Evolutionary conservation across 495 filamentous ascomycete genomes (phyloP).

Genomic region (Trichoderma orchidacearum): DNA sequence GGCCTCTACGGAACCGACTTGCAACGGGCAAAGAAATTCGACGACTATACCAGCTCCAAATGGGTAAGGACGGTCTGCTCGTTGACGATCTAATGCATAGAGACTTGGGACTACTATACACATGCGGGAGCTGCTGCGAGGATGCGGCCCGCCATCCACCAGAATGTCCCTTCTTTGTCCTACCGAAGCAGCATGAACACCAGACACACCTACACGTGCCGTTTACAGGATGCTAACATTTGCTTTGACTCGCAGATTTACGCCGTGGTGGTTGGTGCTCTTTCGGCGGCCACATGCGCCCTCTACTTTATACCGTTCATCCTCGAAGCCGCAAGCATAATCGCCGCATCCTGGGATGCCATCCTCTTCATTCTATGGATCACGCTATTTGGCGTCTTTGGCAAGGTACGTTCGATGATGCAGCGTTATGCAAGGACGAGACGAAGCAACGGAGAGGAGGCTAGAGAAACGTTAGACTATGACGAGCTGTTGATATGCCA

Average conservation of each 20-base stretch:
- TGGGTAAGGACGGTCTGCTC: slow-evolving; percentile 41
- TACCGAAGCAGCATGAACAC: no score
- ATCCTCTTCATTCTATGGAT: slow-evolving; percentile 66
- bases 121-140: no score
- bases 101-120: no score
- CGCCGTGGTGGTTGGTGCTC: slow-evolving; percentile 48
- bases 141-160: no score
- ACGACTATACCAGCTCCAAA: slow-evolving; percentile 41
- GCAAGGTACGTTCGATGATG: slow-evolving; percentile 18
- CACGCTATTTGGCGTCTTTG: slow-evolving; percentile 71
- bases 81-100: no score
- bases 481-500: no score
- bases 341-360: slow-evolving; percentile 53
- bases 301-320: slow-evolving; percentile 50
- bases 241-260: slow-evolving; percentile 43
- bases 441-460: not conserved
- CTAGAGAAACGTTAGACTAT: no score
- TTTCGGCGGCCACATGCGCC: slow-evolving; percentile 47
- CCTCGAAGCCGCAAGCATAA: slow-evolving; percentile 21
- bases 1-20: slow-evolving; percentile 70
- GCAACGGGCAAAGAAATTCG: slow-evolving; percentile 36
- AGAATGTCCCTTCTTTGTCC: no score
- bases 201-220: no score
- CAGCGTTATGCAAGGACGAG: not conserved
- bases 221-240: no score